Evolutionary conservation across 176 grass and related monocot species (phyloP), one percentile per base, ranked within the genome.

Genomic region (Puya raimondii): DNA sequence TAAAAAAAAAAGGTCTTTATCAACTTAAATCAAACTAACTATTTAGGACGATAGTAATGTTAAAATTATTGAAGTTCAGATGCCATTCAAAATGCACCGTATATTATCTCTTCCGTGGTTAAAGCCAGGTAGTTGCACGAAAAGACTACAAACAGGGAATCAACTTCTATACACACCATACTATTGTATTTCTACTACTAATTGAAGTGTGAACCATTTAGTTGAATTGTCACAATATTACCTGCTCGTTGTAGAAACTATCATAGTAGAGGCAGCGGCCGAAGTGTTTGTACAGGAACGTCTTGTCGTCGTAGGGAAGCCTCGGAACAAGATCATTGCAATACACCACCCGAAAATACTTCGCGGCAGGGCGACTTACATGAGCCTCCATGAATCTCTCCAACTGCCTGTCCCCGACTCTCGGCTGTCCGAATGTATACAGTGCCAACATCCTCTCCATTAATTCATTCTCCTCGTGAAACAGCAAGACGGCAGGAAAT

Each of bases 351-450:
- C 81, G 73, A 47, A 79, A 79, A n/a, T 78, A 84, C 67, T 63
- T 84, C 6, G 22, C 22, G 1, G 29, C 53, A 23, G 75, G 75
- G 12, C 33, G 16, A 25, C 69, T 53, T 11, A 84, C 15, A 29
- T 61, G 72, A 59, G 20, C 42, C 11, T 53, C 65, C 69, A 78
- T 63, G 51, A 73, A 84, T 50, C 5, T 54, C 23, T 51, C 64
- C 12, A 84, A 73, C 27, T 67, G 47, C 17, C 12, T 33, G 11
- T 84, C 75, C 29, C 81, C 75, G 2, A 84, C 75, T 33, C 81
- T 66, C 49, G 81, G 81, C 64, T 84, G 81, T 63, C 75, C 81
- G 53, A 78, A 84, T 50, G 81, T 84, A 16, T 84, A 84, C 27
- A 84, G 64, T 12, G 54, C 81, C 33, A 71, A 17, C 50, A 84